phyloP scores from a whole-genome alignment of 495 filamentous ascomycete genomes.

The Glarea lozoyensis region DNA sequence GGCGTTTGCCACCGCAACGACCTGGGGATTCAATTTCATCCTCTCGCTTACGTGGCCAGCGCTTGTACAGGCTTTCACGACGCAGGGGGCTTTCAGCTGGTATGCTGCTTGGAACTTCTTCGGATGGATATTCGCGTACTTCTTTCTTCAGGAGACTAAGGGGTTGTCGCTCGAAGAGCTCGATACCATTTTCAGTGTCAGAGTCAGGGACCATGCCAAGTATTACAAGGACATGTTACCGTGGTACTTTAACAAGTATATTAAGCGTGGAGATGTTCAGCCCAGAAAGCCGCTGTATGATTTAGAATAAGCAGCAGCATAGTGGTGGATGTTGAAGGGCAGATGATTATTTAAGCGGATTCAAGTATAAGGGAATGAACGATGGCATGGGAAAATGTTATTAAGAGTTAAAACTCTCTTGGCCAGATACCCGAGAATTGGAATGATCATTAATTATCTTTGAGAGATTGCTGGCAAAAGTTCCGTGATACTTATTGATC shows the following conservation, averaged over 20 bases:
- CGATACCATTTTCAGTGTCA: conserved; percentile 47
- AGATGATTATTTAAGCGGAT: no score
- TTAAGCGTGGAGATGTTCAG: conserved; percentile 7
- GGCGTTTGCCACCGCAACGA: conserved; percentile 65
- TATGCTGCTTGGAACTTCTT: conserved; percentile 62
- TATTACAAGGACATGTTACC: conserved; percentile 8
- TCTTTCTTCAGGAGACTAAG: conserved; percentile 73
- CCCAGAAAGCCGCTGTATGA: no score
- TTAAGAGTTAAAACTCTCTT: no score
- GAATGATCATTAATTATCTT: no score
- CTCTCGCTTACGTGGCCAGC: conserved; percentile 63
- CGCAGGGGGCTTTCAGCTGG: conserved; percentile 40
- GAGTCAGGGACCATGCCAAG: conserved; percentile 31
- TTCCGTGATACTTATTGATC: no score
- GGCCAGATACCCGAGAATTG: no score
- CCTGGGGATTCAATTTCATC: conserved; percentile 61
- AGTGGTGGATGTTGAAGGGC: no score
- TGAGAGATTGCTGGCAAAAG: no score
- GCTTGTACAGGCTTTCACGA: conserved; percentile 47
- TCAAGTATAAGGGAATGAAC: no score
- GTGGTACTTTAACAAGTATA: conserved; percentile 11
- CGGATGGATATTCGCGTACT: conserved; percentile 61
- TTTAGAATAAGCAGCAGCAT: no score
- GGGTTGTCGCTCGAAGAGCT: conserved; percentile 64
- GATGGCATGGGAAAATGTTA: no score